A percentile compares a stretch with the other conserved stretches of the same genome.
phyloP scores from a whole-genome alignment of 768 basidiomycete species.

The Rickenella mellea region DNA sequence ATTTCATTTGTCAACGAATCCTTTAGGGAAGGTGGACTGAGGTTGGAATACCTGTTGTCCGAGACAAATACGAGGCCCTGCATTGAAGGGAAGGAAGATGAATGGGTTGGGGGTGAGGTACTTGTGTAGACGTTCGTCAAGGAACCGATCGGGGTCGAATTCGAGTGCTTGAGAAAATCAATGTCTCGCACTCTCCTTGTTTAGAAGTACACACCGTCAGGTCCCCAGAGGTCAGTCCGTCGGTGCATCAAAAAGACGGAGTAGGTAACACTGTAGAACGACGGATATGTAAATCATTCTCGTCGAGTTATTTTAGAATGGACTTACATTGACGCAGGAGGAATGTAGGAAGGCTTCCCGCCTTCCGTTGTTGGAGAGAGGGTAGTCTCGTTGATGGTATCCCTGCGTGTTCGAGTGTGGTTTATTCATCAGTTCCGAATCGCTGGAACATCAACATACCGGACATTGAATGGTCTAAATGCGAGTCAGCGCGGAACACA shows the following conservation, averaged over 20 bases:
- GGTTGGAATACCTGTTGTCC: too few species aligned
- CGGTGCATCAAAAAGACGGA: conserved; percentile 26
- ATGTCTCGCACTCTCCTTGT: neutral
- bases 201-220: conserved; percentile 18
- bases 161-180: conserved; percentile 16
- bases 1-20: too few species aligned
- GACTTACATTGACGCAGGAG: conserved; percentile 24
- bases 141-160: conserved; percentile 60
- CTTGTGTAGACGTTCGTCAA: conserved; percentile 45
- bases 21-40: too few species aligned
- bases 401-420: conserved; percentile 5
- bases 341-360: conserved; percentile 44
- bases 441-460: conserved; percentile 18
- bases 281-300: neutral
- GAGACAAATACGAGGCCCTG: conserved; percentile 56
- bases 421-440: neutral
- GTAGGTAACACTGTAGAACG: conserved; percentile 4
- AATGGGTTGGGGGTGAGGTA: conserved; percentile 51
- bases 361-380: conserved; percentile 26
- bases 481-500: neutral
- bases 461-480: too few species aligned
- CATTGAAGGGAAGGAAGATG: conserved; percentile 65
- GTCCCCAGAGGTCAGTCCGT: conserved; percentile 28
- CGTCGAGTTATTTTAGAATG: neutral
- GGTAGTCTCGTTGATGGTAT: conserved; percentile 13